Evolutionary conservation across 2,329 filamentous ascomycete genomes (phyloP), one percentile per base, ranked within the genome.

Genomic region (Coniochaeta hoffmannii): DNA sequence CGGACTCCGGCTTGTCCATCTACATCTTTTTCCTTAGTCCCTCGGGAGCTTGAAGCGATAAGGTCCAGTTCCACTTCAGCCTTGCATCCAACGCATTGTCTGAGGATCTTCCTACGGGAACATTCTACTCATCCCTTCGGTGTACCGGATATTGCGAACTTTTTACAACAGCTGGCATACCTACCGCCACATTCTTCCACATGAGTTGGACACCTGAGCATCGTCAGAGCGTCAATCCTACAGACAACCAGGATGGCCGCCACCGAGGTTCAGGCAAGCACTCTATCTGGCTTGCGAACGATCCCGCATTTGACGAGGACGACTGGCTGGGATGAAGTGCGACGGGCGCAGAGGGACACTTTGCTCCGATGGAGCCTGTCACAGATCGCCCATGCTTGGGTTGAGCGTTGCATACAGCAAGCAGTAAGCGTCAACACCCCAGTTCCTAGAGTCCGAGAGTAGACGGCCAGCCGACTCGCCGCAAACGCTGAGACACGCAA

Each of bases 181-280:
- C 56, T 52, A 50, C 31, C 58, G 7, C 58, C 9, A 46, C 41
- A 46, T 58, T 60, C 57, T 58, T 61, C 60, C 62, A 63, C 77
- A 82, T 82, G 79, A 74, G 73, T 78, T 68, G 73, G 69, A 72
- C 69, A 69, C 64, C 68, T 61, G 62, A 62, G 62, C 65, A 68
- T 68, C 65, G 72, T 64, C 65, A 66, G 62, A 74, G 69, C 59
- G 62, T 64, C 69, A 76, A 72, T 68, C 72, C 69, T 64, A 63
- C 61, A 61, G 69, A 72, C 69, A 73, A 68, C 68, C 76, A 79
- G 65, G 68, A 83, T 83, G 80, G 79, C 80, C 69, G 70, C 77
- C 68, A 73, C 73, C 71, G 71, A 73, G 62, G 71, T 80, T 71
- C 65, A 75, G 68, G 66, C 68, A 72, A 71, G 64, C 67, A 68